phyloP scores from a whole-genome alignment of 805 yeast genomes.

The Saccharomyces eubayanus region DNA sequence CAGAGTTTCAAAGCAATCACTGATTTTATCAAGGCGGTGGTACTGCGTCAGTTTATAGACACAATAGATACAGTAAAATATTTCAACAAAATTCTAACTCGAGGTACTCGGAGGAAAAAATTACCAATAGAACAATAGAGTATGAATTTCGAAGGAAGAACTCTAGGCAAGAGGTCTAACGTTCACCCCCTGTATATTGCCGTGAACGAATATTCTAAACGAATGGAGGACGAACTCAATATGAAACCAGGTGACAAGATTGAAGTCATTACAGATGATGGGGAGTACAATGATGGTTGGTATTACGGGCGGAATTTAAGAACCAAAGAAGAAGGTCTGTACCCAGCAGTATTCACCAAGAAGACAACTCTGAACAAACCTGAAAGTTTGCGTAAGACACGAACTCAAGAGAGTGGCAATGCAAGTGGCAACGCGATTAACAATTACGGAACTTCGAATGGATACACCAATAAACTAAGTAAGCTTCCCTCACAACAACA shows the following conservation, averaged over 20 bases:
- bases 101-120: neutral
- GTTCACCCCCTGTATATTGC: constrained; percentile 38
- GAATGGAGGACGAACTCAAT: constrained; percentile 83
- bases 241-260: constrained; percentile 74
- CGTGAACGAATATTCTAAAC: constrained; percentile 75
- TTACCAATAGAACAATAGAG: neutral
- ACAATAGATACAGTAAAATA: neutral
- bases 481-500: neutral
- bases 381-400: constrained; percentile 45
- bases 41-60: neutral
- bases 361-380: constrained; percentile 41
- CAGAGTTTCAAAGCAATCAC: neutral
- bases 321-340: constrained; percentile 71
- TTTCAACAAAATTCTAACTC: neutral
- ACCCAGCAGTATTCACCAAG: constrained; percentile 83
- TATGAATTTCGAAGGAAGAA: neutral
- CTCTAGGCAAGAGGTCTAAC: neutral
- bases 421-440: neutral
- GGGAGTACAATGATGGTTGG: constrained; percentile 95
- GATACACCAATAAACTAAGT: neutral
- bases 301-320: constrained; percentile 74
- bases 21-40: neutral
- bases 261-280: constrained; percentile 85
- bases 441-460: neutral
- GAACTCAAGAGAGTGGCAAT: neutral